Percentiles rank a stretch among this genome's conserved stretches.
Evolutionary conservation across 805 yeast genomes (phyloP).

Genomic region (Metschnikowia gelsemii): DNA sequence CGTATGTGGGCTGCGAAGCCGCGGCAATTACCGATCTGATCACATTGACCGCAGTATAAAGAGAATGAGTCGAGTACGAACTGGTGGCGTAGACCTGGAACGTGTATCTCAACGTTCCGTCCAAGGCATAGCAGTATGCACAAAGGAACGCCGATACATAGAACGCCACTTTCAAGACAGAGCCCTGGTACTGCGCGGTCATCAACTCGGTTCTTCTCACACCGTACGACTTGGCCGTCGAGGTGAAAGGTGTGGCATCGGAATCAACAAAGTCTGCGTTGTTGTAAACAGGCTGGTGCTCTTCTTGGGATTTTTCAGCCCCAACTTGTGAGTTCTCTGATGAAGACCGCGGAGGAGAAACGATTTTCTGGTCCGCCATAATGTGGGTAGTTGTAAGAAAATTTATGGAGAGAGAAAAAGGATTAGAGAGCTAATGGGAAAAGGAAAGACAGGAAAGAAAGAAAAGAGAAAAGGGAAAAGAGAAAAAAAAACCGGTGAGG

Average conservation of each 20-base stretch:
- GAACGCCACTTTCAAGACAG: constrained; percentile 37
- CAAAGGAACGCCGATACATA: constrained; percentile 52
- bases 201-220: constrained; percentile 57
- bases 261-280: constrained; percentile 1
- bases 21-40: constrained; percentile 61
- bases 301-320: constrained; percentile 3
- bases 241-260: constrained; percentile 6
- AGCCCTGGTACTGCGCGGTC: constrained; percentile 38
- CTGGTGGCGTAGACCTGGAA: constrained; percentile 57
- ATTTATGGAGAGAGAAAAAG: not conserved
- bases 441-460: constrained; percentile 1
- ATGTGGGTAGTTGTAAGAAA: not conserved
- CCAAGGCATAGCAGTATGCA: constrained; percentile 61
- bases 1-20: constrained; percentile 63
- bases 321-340: constrained; percentile 3
- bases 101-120: constrained; percentile 47
- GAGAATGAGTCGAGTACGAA: constrained; percentile 53
- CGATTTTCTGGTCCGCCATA: constrained; percentile 1
- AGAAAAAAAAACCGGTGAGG: constrained; percentile 1
- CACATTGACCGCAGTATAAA: constrained; percentile 58
- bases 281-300: not conserved
- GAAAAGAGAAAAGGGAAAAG: not conserved
- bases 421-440: constrained; percentile 1
- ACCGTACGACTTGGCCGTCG: constrained; percentile 43
- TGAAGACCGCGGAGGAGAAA: constrained; percentile 1